Conservation (phyloP, 805 yeast species). For the Dipodascus geniculatus region DNA sequence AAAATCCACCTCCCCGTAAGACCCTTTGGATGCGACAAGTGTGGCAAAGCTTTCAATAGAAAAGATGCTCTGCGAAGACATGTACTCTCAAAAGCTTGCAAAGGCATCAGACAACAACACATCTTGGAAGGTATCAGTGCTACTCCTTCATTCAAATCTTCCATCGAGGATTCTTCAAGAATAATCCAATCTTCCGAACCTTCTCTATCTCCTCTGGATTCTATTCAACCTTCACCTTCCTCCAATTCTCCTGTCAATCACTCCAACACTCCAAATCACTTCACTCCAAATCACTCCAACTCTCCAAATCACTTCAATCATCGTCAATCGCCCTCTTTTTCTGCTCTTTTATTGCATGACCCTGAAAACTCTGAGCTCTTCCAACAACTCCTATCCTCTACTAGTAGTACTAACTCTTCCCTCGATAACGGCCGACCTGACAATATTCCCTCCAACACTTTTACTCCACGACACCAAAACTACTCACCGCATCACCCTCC, state of each 20-base stretch:
- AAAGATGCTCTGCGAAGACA: slow-evolving; percentile 2
- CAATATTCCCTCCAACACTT: no score
- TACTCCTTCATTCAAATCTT: neutral
- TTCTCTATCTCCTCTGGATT: neutral
- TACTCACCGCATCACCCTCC: neutral
- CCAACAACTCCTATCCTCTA: neutral
- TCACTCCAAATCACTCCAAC: neutral
- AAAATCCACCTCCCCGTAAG: slow-evolving; percentile 1
- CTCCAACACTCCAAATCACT: neutral
- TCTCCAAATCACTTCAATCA: neutral
- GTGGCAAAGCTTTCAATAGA: slow-evolving; percentile 1
- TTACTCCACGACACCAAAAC: neutral
- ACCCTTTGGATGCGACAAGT: slow-evolving; percentile 1
- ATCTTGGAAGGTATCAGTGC: neutral
- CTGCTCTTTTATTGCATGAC: neutral
- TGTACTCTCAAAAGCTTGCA: slow-evolving; percentile 1
- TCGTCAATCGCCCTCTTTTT: no score
- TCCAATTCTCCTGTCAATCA: neutral
- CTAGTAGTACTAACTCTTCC: neutral
- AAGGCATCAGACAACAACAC: neutral
- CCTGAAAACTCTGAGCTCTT: neutral
- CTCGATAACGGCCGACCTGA: no score
- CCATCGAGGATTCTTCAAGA: neutral
- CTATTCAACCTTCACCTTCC: neutral
- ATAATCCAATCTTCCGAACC: neutral